Evolutionary conservation across 2,329 filamentous ascomycete species (phyloP), one percentile per base, ranked within the genome.

Genomic region (Fusarium subtropicale): DNA sequence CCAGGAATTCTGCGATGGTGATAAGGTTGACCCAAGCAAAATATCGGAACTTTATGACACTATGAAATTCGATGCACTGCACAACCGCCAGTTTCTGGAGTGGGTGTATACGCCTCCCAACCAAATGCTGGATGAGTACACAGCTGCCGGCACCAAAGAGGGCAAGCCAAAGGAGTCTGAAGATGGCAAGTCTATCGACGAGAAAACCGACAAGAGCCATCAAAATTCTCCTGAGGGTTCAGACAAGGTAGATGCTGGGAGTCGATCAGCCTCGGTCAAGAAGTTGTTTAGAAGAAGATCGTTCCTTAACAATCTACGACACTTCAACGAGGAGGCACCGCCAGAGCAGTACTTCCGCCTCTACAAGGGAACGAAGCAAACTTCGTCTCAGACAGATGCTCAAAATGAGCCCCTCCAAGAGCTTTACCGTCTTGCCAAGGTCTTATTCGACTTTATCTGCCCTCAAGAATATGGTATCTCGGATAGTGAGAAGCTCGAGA

Each of bases 11-110:
- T 96, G 92, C 71, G 97, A 99, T 78, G 91, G 92, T 2, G 96
- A 99, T 75, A 99, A 99, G 83, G 94, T 98, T 20, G 96, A 99
- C 79, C 97, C 97, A 20, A 97, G 94, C 84, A 99, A 99, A 83
- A 95, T 99, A 66, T 97, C 94, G 7, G 96, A 99, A 81, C 87
- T 99, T 4, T 99, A 99, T 79, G 96, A 99, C 79, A 98, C 95
- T 22, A 98, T 99, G 96, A 99, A 99, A 80, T 99, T 98, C 70
- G 96, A 99, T 78, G 96, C 96, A 2, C 85, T 99, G 16, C 97
- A 99, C 80, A 99, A 99, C 77, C 90, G 96, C 4, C 93, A 94
- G 67, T 99, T 99, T 75, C 83, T 99, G 6, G 96, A 99, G 79
- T 98, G 96, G 93, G 91, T 97, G 0, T 99, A 99, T 74, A 97